Conservation (phyloP, 257 asterid species). For the Capsicum baccatum region DNA sequence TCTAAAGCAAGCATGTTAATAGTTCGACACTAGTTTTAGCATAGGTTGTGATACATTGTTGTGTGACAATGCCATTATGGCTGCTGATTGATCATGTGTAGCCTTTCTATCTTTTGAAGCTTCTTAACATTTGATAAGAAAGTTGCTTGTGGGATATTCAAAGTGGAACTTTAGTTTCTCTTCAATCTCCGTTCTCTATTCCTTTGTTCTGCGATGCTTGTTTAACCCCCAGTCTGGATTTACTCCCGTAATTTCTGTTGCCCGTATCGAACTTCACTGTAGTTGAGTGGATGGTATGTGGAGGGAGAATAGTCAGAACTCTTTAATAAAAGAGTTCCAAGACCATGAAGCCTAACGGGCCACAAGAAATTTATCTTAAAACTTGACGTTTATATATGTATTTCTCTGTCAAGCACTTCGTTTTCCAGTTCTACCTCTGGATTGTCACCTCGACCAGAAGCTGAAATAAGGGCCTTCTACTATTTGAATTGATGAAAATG, state of each 20-base stretch:
- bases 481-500: too few species aligned
- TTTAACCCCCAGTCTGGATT: not conserved
- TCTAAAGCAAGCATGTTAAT: conserved; percentile 8
- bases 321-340: too few species aligned
- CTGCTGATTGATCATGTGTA: not conserved
- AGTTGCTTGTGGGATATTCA: not conserved
- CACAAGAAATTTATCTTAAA: too few species aligned
- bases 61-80: not conserved
- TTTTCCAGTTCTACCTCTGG: too few species aligned
- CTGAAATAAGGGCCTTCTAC: too few species aligned
- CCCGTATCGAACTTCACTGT: not conserved
- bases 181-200: not conserved
- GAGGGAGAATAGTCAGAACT: too few species aligned
- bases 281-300: too few species aligned
- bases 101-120: not conserved
- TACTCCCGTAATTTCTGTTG: not conserved
- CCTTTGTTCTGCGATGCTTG: not conserved
- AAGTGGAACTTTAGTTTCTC: not conserved
- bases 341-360: too few species aligned
- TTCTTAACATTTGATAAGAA: not conserved
- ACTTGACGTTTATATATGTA: too few species aligned
- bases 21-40: conserved; percentile 8
- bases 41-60: conserved; percentile 2
- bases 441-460: too few species aligned
- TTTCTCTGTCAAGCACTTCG: too few species aligned